Evolutionary conservation across 2,329 filamentous ascomycete genomes (phyloP), one percentile per base, ranked within the genome.

Genomic region (Botrytis hyacinthi): DNA sequence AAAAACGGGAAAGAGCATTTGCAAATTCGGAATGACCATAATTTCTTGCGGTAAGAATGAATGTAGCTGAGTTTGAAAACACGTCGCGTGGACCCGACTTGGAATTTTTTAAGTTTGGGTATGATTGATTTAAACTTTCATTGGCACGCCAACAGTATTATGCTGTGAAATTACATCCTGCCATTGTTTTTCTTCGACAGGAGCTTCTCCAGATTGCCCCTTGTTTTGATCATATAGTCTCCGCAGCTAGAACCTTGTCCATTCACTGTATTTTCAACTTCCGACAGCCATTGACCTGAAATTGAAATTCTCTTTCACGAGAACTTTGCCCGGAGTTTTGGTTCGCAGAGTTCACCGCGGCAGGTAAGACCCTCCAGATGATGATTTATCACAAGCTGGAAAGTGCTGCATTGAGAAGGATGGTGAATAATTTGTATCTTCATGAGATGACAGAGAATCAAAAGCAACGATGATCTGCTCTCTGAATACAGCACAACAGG

Each of bases 321-420:
- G 8, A 26, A 48, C 3, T 22, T 26, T 26, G 46, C 46, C 26
- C 1, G 48, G 48, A 12, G 22, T 51, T 51, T 4, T 51, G 26
- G 26, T 12, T 51, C 10, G 48, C 48, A 26, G 10, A 51, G 26
- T 51, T n/a, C 9, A 12, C 14, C n/a, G 48, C 26, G 48, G 26
- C 26, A 6, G 14, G 26, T 26, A 51, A 26, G 26, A n/a, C 4
- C 10, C 6, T 14, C 26, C 48, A n/a, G 26, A n/a, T 51, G 6
- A 51, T 6, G 0, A 1, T n/a, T n/a, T 3, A n/a, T n/a, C 26
- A 6, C 0, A n/a, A n/a, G 48, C 26, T 51, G 26, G 10, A 51
- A n/a, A 14, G 26, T n/a, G 26, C 1, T 51, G 10, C 10, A 51
- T n/a, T 14, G 10, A n/a, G 48, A 51, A 5, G 4, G 1, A 14